Evolutionary conservation across 2,329 filamentous ascomycete species (phyloP).

Genomic region (Cercospora berteroae): DNA sequence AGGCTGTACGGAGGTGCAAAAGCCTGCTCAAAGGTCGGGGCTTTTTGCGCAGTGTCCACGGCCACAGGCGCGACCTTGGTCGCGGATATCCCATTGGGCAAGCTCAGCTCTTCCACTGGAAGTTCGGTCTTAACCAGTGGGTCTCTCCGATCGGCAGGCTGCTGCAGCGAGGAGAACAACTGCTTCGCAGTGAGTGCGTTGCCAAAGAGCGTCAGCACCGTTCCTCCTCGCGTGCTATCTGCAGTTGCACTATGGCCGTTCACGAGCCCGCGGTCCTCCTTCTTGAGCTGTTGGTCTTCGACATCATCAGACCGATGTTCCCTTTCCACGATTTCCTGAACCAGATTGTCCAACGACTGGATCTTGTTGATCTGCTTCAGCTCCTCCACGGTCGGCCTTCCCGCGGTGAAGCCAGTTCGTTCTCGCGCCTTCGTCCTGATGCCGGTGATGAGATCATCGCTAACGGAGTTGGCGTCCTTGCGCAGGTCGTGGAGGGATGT

Average conservation of each 20-base stretch:
- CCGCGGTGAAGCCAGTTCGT: conserved; percentile 17
- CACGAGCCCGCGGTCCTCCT: conserved; percentile 19
- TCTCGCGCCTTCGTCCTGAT: conserved; percentile 32
- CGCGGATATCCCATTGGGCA: conserved; percentile 73
- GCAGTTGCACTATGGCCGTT: conserved; percentile 16
- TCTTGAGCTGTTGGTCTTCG: conserved; percentile 16
- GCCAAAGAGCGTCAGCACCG: conserved; percentile 74
- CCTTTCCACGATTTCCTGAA: conserved; percentile 32
- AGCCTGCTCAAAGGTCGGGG: conserved; percentile 67
- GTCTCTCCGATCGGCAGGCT: conserved; percentile 16
- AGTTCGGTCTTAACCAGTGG: conserved; percentile 35
- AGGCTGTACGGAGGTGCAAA: conserved; percentile 68
- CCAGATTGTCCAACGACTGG: conserved; percentile 31
- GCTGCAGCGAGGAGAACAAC: conserved; percentile 80
- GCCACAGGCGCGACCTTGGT: conserved; percentile 63
- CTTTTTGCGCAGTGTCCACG: conserved; percentile 45
- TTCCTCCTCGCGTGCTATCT: conserved; percentile 43
- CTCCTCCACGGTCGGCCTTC: conserved; percentile 40
- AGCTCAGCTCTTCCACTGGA: conserved; percentile 58
- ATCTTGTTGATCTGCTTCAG: conserved; percentile 38
- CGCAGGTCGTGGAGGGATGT: conserved; percentile 43
- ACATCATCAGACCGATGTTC: conserved; percentile 26
- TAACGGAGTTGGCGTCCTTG: conserved; percentile 44
- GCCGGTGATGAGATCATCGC: conserved; percentile 40
- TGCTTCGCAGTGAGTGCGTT: conserved; percentile 72